These are phyloP conservation scores for Fusarium newnesense DNA, from an alignment of 2,329 filamentous ascomycete species.

Conservation along the genomic window DNA sequence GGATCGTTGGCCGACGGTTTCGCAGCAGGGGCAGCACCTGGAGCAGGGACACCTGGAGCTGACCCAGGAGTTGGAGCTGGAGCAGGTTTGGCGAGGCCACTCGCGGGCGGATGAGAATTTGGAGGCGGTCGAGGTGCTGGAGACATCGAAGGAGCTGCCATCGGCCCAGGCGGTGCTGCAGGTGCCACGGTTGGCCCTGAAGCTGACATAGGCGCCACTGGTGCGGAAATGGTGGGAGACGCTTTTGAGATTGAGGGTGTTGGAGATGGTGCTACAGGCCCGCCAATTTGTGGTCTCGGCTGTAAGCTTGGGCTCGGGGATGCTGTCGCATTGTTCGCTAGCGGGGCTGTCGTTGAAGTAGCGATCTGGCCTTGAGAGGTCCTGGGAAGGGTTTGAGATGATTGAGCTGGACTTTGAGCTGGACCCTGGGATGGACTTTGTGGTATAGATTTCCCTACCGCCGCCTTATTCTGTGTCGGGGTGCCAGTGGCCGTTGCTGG, in stretches of 20 bases:
- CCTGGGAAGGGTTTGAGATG: constrained; percentile 29
- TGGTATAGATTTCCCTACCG: constrained; percentile 28
- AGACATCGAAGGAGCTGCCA: constrained; percentile 39
- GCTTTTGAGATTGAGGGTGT: constrained; percentile 37
- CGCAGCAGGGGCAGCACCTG: constrained; percentile 19
- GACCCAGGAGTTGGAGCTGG: constrained; percentile 24
- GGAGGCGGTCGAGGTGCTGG: constrained; percentile 39
- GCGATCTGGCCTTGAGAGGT: constrained; percentile 22
- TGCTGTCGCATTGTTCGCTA: constrained; percentile 23
- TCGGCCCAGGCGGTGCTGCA: constrained; percentile 38
- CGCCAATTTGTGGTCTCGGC: constrained; percentile 25
- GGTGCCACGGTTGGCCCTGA: constrained; percentile 40
- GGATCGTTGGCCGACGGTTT: constrained; percentile 66
- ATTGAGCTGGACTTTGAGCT: constrained; percentile 32
- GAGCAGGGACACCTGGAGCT: constrained; percentile 20
- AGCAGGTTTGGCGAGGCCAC: constrained; percentile 30
- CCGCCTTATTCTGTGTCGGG: constrained; percentile 32
- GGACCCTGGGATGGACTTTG: constrained; percentile 35
- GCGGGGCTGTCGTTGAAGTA: constrained; percentile 21
- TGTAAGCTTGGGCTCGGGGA: constrained; percentile 35
- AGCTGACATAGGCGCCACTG: constrained; percentile 30
- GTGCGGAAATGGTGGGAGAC: constrained; percentile 34
- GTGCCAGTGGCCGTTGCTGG: constrained; percentile 44
- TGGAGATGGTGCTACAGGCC: constrained; percentile 33
- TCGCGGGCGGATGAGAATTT: constrained; percentile 27